Base-by-base conservation (phyloP, 306 rosid species). In the Notholithocarpus densiflorus region DNA sequence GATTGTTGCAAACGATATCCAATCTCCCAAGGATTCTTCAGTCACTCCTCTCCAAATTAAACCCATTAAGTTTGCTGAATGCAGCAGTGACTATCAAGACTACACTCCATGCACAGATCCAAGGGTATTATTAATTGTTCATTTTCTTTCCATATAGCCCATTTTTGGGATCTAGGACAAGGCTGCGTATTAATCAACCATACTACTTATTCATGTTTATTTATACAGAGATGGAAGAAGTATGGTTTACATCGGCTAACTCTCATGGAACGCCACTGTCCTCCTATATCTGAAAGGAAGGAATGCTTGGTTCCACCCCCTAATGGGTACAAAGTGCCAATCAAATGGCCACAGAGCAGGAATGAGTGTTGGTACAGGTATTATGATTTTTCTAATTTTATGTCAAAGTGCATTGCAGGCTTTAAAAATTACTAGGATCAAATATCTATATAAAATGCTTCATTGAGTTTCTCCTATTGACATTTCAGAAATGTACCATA, bases 101-200 rank as follows among this genome's bases (percentile, higher is more conserved):
- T 93, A 89, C 83, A 96, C 99, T 60, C 99, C 99, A 14, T 96
- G 99, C 93, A 96, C 98, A 55, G 96, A 96, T 90, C 99, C 99
- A 73, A 93, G 78, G 96, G 99, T 96, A 91, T 34, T 75, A 6
- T 23, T 51, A 31, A 31, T 80, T 71, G 56, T 83, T 48, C 29
- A 17, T 73, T 64, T 51, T 83, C 57, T 52, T 75, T 56, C 82
- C 52, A 4, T 59, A n/a, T 68, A 29, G 32, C 11, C 29, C 20
- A 48, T 12, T 60, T 79, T 73, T 26, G 51, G 62, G 37, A 68
- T 74, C 56, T 62, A 37, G 32, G 21, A 32, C 20, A 17, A 11
- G 71, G 40, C 12, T 78, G 75, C 62, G 32, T 45, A 12, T 34
- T 65, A 40, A 20, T 65, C 60, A 60, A 73, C 66, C 19, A 24